Percentiles rank a stretch among this genome's conserved stretches.
These are phyloP conservation scores for Phalaenopsis equestris DNA, from an alignment of 106 monocot species.

Conservation along the genomic window DNA sequence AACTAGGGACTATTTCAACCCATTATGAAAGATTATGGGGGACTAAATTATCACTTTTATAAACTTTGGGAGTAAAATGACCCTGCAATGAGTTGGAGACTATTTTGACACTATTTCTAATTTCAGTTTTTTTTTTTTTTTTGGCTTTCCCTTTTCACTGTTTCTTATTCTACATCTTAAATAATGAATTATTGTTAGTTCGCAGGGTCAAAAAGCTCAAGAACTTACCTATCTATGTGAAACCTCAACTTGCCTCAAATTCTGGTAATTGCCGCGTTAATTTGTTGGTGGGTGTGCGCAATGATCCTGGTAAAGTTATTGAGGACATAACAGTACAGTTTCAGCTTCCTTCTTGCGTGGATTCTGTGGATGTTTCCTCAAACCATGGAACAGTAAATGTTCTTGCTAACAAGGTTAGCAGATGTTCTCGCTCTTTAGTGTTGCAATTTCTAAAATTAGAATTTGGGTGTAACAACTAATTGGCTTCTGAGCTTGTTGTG, in stretches of 20 bases:
- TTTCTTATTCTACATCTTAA: not conserved
- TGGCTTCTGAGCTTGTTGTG: no score
- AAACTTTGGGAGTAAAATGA: no score
- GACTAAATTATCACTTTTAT: no score
- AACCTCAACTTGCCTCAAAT: constrained; percentile 71
- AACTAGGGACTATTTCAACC: no score
- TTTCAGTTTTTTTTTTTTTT: no score
- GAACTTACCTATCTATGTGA: constrained; percentile 76
- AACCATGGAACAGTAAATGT: constrained; percentile 83
- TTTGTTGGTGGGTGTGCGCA: constrained; percentile 68
- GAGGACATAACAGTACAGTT: constrained; percentile 62
- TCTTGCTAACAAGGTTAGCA: constrained; percentile 72
- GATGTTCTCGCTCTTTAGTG: no score
- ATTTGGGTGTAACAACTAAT: no score
- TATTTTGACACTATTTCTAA: no score
- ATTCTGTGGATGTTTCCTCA: constrained; percentile 54
- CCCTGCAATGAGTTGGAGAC: no score
- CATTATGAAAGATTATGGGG: no score
- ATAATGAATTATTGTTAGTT: not conserved
- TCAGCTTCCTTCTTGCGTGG: constrained; percentile 59
- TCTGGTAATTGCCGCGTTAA: constrained; percentile 60
- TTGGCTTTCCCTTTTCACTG: no score
- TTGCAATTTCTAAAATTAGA: no score
- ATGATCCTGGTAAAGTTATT: constrained; percentile 83
- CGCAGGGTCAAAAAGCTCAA: constrained; percentile 81